Percentiles rank a stretch among this genome's conserved stretches.
These are phyloP conservation scores for Platanus orientalis DNA, from an alignment of 164 flowering plant genomes.

Conservation along the genomic window DNA sequence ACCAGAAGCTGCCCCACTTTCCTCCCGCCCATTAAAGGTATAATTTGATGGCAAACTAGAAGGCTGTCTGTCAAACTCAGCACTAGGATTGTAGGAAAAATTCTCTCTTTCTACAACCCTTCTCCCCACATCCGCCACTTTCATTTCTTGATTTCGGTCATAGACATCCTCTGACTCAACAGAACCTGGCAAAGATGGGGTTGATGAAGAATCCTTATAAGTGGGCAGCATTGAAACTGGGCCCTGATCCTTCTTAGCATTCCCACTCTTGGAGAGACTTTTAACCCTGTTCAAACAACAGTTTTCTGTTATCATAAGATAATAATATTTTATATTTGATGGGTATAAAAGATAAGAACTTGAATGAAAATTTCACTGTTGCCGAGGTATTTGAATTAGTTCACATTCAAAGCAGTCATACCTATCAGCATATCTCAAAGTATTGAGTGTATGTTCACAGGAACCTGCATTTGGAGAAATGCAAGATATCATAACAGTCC, in stretches of 20 bases:
- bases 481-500: constrained; percentile 98
- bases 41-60: constrained; percentile 34
- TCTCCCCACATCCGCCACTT: constrained; percentile 43
- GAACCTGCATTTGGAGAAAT: constrained; percentile 99
- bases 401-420: constrained; percentile 19
- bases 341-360: not conserved
- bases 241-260: constrained; percentile 61
- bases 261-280: constrained; percentile 89
- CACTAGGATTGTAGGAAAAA: constrained; percentile 31
- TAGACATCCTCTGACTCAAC: constrained; percentile 41
- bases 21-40: constrained; percentile 40
- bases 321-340: no score
- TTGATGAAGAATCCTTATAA: constrained; percentile 51
- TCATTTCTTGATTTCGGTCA: constrained; percentile 54
- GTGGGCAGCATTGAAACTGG: constrained; percentile 32
- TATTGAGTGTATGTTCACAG: constrained; percentile 97
- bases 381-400: not conserved
- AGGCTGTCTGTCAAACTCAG: constrained; percentile 42
- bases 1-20: constrained; percentile 36
- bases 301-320: not conserved
- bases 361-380: not conserved
- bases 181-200: constrained; percentile 37
- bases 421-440: constrained; percentile 99
- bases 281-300: constrained; percentile 60
- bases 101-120: constrained; percentile 53